Evolutionary conservation across 352 stramenopile genomes (phyloP), one percentile per base, ranked within the genome.

Genomic region (Vaucheria bursata): DNA sequence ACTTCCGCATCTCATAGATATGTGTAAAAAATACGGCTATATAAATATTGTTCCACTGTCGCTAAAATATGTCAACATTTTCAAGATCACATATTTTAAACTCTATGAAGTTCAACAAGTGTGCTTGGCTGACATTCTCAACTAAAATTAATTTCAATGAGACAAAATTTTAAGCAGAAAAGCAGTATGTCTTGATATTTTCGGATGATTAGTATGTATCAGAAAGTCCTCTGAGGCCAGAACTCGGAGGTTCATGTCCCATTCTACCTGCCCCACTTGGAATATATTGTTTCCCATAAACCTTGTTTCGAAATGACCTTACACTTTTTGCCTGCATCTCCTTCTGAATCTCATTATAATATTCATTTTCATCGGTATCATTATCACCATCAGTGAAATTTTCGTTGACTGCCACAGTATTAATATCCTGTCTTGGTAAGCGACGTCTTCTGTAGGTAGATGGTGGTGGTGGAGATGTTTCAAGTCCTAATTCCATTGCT

Each of bases 161-260:
- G n/a, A n/a, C n/a, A n/a, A n/a, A n/a, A n/a, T n/a, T n/a, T n/a
- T n/a, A n/a, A n/a, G n/a, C n/a, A n/a, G n/a, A n/a, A n/a, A n/a
- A n/a, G n/a, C n/a, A n/a, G n/a, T n/a, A n/a, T n/a, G n/a, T n/a
- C n/a, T n/a, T n/a, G n/a, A n/a, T n/a, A n/a, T n/a, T n/a, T n/a
- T n/a, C n/a, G n/a, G n/a, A n/a, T n/a, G n/a, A n/a, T 69, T 38
- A 69, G 33, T 38, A 69, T 69, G 59, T 69, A 29, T 69, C 59
- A 69, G 59, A 69, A 4, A 69, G 18, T 4, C 59, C 59, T 38
- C 59, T 69, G 6, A 69, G 33, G 29, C 59, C 59, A 38, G 59
- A 29, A 69, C 8, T 38, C 5, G 59, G 59, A 4, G 59, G 59
- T 29, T 69, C 59, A 38, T 18, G 33, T 4, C 59, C 59, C 29